Conservation (phyloP, 2,329 filamentous ascomycete genomes). For the Truncatella angustata region DNA sequence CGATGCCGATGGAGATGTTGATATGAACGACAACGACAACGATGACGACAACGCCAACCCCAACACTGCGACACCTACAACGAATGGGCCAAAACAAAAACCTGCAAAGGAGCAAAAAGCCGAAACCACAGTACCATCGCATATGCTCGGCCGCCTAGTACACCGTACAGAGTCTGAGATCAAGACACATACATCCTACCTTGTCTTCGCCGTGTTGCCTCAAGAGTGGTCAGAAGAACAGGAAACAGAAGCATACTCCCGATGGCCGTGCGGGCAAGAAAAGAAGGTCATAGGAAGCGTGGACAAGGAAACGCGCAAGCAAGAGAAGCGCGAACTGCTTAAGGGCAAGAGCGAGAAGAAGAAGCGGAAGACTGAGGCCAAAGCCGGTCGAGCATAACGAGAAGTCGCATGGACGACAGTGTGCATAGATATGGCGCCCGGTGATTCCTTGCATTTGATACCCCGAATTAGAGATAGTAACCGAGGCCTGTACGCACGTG, state of each 20-base stretch:
- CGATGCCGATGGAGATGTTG: constrained; percentile 39
- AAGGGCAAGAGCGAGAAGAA: constrained; percentile 45
- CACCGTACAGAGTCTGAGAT: constrained; percentile 84
- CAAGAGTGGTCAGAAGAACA: constrained; percentile 81
- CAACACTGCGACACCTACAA: constrained; percentile 27
- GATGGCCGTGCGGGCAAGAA: constrained; percentile 61
- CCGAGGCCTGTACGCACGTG: no score
- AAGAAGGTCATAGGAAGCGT: constrained; percentile 50
- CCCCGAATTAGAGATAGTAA: not conserved
- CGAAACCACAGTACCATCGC: constrained; percentile 49
- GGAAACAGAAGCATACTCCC: constrained; percentile 64
- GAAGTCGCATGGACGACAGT: not conserved
- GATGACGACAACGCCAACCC: constrained; percentile 31
- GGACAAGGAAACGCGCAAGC: constrained; percentile 53
- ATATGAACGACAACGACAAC: constrained; percentile 38
- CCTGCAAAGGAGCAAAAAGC: constrained; percentile 22
- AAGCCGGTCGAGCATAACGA: not conserved
- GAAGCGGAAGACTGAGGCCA: constrained; percentile 7
- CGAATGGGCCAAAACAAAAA: constrained; percentile 29
- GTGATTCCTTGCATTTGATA: constrained; percentile 4
- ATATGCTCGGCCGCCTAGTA: constrained; percentile 73
- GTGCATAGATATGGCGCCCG: not conserved
- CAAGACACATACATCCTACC: constrained; percentile 95
- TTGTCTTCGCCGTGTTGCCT: constrained; percentile 90
- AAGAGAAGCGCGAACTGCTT: constrained; percentile 54